Evolutionary conservation across 192 early-diverging fungal species (phyloP).

Genomic region (Lobulomyces angularis): DNA sequence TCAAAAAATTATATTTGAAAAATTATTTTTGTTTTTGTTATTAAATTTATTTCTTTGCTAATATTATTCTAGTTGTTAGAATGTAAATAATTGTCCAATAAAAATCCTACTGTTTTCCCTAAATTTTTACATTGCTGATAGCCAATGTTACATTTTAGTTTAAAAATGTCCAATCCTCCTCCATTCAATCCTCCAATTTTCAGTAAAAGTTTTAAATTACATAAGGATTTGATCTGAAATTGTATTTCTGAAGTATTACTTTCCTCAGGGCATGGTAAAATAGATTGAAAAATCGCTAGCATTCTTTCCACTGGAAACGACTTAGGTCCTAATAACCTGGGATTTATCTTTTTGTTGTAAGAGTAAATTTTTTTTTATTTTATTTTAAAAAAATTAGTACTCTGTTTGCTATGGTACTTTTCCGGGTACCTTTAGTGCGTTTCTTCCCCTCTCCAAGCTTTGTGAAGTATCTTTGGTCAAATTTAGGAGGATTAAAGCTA

Average conservation of each 20-base stretch:
- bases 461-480: slow-evolving; percentile 81
- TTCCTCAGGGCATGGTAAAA: slow-evolving; percentile 40
- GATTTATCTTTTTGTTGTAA: slow-evolving; percentile 32
- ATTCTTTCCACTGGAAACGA: slow-evolving; percentile 90
- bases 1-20: no score
- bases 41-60: no score
- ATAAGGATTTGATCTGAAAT: slow-evolving; percentile 76
- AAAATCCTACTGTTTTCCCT: slow-evolving; percentile 68
- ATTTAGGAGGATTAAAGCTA: slow-evolving; percentile 78
- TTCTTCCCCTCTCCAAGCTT: slow-evolving; percentile 28
- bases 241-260: slow-evolving; percentile 55
- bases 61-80: slow-evolving; percentile 34
- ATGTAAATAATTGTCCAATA: slow-evolving; percentile 70
- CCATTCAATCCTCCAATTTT: slow-evolving; percentile 56
- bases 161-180: slow-evolving; percentile 69
- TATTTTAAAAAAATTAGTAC: background rate
- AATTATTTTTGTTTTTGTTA: no score
- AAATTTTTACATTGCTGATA: slow-evolving; percentile 64
- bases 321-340: slow-evolving; percentile 83
- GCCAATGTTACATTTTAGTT: slow-evolving; percentile 80
- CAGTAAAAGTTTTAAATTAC: slow-evolving; percentile 62
- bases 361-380: background rate
- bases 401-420: slow-evolving; percentile 4
- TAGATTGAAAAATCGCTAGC: slow-evolving; percentile 92
- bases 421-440: slow-evolving; percentile 23